Base-by-base conservation (phyloP, 805 yeast genomes). In the Spathaspora arborariae region DNA sequence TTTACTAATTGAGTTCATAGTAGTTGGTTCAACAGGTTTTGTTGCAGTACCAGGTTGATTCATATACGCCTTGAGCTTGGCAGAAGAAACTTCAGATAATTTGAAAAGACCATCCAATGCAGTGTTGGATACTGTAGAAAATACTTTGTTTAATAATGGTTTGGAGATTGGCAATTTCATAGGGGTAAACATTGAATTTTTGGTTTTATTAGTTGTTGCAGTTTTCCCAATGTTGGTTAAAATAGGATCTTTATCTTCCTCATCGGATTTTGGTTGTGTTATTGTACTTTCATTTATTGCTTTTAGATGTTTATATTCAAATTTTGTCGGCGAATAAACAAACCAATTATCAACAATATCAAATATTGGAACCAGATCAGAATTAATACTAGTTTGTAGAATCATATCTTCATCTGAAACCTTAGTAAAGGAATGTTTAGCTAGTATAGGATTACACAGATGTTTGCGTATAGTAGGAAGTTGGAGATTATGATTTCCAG, bases 311-410 rank as follows among this genome's bases (percentile, higher is more conserved):
- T 57, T 52, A 50, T 59, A 57, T 55, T 74, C 78, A 10, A 52
- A 49, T 18, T 65, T 59, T 4, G 74, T 60, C 0, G 81, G 79
- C 10, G 71, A 65, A 51, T 70, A 76, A 5, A 70, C 76, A 18
- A 80, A 55, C 80, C 81, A 77, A 38, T 71, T 62, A 7, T 76
- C 81, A 33, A 68, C 67, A 2, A 79, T 39, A 53, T 79, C 84
- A 52, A 72, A 73, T 1, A 80, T 70, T 1, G 82, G 76, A 24
- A 51, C 45, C 10, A 61, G 64, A 42, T 70, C 74, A 8, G 46
- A 50, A 38, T 54, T 39, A 15, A 57, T 52, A 44, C 70, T 63
- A 1, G 75, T 67, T 42, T 61, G 58, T 22, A 70, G 50, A 6
- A 65, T 30, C 5, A 67, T 22, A 20, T 57, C 60, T 5, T 56